Evolutionary conservation across 176 grass and related monocot species (phyloP).

Genomic region (Rhynchospora tenuis): DNA sequence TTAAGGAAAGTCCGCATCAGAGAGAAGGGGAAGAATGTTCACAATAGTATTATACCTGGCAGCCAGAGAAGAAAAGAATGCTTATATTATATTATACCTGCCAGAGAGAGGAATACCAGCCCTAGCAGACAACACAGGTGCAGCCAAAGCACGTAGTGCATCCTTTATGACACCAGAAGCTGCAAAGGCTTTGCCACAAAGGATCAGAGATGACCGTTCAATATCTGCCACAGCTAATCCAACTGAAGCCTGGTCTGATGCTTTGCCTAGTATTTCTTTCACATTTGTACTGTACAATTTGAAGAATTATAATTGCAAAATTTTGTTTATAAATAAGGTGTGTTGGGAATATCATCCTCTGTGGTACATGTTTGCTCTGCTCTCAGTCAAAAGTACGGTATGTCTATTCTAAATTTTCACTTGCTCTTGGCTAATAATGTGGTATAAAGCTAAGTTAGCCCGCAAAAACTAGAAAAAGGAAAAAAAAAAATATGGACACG

Average conservation of each 20-base stretch:
- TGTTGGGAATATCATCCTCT: not conserved
- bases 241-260: constrained; percentile 34
- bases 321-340: not conserved
- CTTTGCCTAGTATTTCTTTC: constrained; percentile 48
- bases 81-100: constrained; percentile 36
- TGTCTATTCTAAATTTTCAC: not conserved
- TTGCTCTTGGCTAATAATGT: not conserved
- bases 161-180: constrained; percentile 48
- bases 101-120: constrained; percentile 62
- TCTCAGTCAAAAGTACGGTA: not conserved
- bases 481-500: not conserved
- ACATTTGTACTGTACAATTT: constrained; percentile 54
- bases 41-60: constrained; percentile 46
- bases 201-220: constrained; percentile 65
- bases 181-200: constrained; percentile 81
- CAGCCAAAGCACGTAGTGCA: constrained; percentile 70
- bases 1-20: not conserved
- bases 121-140: constrained; percentile 68
- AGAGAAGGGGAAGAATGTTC: not conserved
- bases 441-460: not conserved
- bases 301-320: constrained; percentile 5
- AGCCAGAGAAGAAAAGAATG: constrained; percentile 23
- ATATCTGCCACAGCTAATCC: constrained; percentile 74
- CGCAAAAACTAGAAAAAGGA: not conserved
- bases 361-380: not conserved